phyloP scores from a whole-genome alignment of 2,329 filamentous ascomycete species.

The Aspergillus caelatus region DNA sequence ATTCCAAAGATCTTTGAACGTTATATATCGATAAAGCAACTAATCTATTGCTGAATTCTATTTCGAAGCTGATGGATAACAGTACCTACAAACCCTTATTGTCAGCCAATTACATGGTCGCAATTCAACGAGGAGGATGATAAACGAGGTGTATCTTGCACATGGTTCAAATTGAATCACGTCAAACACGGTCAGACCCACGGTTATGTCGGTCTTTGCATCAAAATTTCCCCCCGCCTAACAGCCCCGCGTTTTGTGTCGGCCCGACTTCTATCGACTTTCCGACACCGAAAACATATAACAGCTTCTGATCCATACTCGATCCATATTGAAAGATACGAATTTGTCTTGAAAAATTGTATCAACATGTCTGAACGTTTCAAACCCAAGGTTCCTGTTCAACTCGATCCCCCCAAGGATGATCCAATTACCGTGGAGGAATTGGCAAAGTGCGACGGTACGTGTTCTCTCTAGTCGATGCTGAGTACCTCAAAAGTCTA shows the following conservation, averaged over 20 bases:
- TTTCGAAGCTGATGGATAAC: neutral
- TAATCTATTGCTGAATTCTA: neutral
- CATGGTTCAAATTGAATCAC: neutral
- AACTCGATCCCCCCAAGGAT: slow-evolving; percentile 81
- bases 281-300: slow-evolving; percentile 6
- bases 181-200: slow-evolving; percentile 8
- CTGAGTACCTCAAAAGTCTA: neutral
- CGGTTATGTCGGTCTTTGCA: slow-evolving; percentile 17
- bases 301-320: neutral
- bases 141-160: neutral
- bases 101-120: neutral
- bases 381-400: slow-evolving; percentile 44
- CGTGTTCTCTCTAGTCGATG: neutral
- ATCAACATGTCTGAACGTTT: slow-evolving; percentile 42
- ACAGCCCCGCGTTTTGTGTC: slow-evolving; percentile 25
- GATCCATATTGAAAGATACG: neutral
- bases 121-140: neutral
- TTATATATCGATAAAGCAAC: neutral
- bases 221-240: slow-evolving; percentile 20
- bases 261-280: slow-evolving; percentile 4
- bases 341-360: neutral
- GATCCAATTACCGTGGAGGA: slow-evolving; percentile 82
- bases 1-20: too few species aligned
- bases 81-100: neutral
- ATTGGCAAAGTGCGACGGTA: slow-evolving; percentile 81